Evolutionary conservation across 208 protist species (phyloP), one percentile per base, ranked within the genome.

Genomic region (Polymyxa betae): DNA sequence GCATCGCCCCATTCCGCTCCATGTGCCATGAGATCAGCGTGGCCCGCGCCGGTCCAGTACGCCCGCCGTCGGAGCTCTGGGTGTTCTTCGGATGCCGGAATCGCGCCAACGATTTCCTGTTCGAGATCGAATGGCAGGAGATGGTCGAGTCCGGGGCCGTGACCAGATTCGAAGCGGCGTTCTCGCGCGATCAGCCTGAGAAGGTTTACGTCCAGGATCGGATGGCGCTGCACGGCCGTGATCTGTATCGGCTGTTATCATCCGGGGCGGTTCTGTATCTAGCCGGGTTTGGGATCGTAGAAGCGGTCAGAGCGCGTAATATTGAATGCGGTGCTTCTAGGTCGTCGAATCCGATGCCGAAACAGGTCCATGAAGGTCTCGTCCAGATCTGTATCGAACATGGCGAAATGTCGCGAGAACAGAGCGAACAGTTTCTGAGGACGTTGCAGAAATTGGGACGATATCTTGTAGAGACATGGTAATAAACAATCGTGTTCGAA

Each of bases 1-100:
- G 89, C 12, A 90, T 90, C 44, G 89, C 89, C 29, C 89, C 89
- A 68, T 90, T 90, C 89, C 54, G 54, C 32, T 90, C 89, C 24
- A 90, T 90, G 89, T 90, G 89, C 68, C 35, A 90, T 82, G 16
- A 82, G 40, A 35, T 82, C 49, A 60, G 49, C 49, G 24, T 60
- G 49, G 49, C 49, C 24, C 49, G 49, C 5, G 54, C 29, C 54
- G 29, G 16, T 66, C 54, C 54, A 32, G 54, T 29, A 66, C 54
- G 54, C 16, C 54, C 54, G 54, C 54, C 54, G 29, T 66, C 54
- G 29, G 72, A 82, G 35, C 10, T 82, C n/a, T 43, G 72, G 72
- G 72, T 82, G 5, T 82, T 45, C n/a, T 82, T 82, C n/a, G 72
- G 72, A 5, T 82, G 72, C 40, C 72, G 72, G 35, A 45, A 82